Conservation (phyloP, 768 basidiomycete species). For the Hebeloma cylindrosporum region DNA sequence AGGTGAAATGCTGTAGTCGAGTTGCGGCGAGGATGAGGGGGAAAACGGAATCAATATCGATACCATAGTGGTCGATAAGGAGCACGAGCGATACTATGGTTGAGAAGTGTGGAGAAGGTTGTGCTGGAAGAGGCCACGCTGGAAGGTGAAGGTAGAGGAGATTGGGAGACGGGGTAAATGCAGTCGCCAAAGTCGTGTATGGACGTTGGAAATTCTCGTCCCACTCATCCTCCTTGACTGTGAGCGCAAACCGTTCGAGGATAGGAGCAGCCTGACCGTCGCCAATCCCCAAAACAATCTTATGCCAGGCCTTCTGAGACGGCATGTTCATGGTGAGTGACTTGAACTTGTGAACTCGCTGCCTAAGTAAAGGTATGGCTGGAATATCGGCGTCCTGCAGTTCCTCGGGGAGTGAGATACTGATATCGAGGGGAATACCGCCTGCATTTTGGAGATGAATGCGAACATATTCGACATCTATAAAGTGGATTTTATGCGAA, state of each 20-base stretch:
- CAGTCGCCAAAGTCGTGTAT: not conserved
- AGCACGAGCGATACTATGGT: constrained; percentile 5
- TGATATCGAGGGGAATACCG: constrained; percentile 6
- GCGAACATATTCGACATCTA: not conserved
- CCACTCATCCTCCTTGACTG: not conserved
- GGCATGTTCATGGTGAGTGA: constrained; percentile 1
- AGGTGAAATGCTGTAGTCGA: constrained; percentile 4
- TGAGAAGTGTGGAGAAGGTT: not conserved
- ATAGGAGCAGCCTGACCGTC: constrained; percentile 5
- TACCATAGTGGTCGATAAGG: not conserved
- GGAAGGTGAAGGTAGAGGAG: constrained; percentile 3
- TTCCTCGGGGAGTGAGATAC: constrained; percentile 5
- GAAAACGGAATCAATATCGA: constrained; percentile 2
- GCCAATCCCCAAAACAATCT: constrained; percentile 4
- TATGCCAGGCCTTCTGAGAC: constrained; percentile 2
- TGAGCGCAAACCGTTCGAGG: constrained; percentile 2
- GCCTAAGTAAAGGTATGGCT: not conserved
- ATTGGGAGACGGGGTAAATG: constrained; percentile 4
- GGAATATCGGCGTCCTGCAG: not conserved
- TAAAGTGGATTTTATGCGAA: not conserved
- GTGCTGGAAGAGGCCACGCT: constrained; percentile 6
- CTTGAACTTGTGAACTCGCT: not conserved
- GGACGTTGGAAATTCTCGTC: not conserved
- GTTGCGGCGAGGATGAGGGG: constrained; percentile 1
- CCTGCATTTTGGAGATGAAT: constrained; percentile 2